Evolutionary conservation across 2,329 filamentous ascomycete genomes (phyloP).

Genomic region (Aureobasidium sp.): DNA sequence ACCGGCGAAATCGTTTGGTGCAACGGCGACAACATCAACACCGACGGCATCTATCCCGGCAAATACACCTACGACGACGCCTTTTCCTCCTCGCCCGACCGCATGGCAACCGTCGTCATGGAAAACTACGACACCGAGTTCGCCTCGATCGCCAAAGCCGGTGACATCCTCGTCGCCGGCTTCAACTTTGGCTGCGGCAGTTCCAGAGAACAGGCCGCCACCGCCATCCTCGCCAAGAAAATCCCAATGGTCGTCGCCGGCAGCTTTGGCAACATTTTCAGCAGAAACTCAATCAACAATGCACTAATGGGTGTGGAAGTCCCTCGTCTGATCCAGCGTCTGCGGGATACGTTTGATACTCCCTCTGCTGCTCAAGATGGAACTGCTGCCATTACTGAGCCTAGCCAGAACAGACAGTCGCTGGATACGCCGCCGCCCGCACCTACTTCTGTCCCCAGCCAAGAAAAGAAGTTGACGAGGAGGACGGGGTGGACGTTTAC

Average conservation of each 20-base stretch:
- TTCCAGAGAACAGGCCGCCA: conserved; percentile 81
- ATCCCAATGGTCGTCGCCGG: conserved; percentile 75
- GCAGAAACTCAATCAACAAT: conserved; percentile 72
- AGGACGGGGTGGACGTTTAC: conserved; percentile 76
- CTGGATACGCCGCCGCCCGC: conserved; percentile 45
- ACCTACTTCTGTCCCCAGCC: conserved; percentile 28
- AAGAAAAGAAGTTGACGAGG: conserved; percentile 55
- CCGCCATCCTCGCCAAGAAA: conserved; percentile 71
- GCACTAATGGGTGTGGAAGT: conserved; percentile 67
- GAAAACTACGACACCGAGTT: conserved; percentile 83
- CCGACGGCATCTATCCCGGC: conserved; percentile 85
- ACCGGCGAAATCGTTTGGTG: conserved; percentile 82
- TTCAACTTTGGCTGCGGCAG: conserved; percentile 85
- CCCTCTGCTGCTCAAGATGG: conserved; percentile 16
- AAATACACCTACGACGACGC: conserved; percentile 91
- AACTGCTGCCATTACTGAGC: conserved; percentile 43
- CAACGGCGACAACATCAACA: conserved; percentile 82
- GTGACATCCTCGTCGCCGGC: conserved; percentile 77
- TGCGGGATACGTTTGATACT: conserved; percentile 54
- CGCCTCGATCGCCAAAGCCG: conserved; percentile 52
- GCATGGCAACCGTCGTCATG: conserved; percentile 89
- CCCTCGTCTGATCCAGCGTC: conserved; percentile 57
- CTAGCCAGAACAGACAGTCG: conserved; percentile 43
- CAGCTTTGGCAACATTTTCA: conserved; percentile 80
- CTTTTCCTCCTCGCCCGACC: conserved; percentile 61